Percentiles rank a stretch among this genome's conserved stretches.
phyloP scores from a whole-genome alignment of 129 eudicot species.

The Pseudognaphalium luteoalbum region DNA sequence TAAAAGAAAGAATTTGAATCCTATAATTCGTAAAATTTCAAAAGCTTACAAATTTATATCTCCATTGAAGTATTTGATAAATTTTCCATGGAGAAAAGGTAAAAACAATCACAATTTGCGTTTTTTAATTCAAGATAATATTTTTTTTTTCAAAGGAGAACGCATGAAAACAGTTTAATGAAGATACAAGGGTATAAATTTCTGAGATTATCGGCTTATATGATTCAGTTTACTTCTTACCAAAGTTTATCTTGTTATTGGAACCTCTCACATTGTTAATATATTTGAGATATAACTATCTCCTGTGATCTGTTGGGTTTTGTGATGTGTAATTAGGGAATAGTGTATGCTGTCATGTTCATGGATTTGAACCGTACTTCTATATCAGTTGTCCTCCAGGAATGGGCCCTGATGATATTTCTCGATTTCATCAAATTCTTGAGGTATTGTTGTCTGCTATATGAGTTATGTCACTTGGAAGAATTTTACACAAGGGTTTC shows the following conservation, averaged over 20 bases:
- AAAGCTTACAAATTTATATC: neutral
- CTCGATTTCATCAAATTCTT: conserved; percentile 74
- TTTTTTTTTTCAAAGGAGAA: neutral
- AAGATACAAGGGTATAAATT: neutral
- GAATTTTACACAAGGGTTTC: neutral
- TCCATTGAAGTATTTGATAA: neutral
- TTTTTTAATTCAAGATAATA: neutral
- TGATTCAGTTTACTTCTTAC: neutral
- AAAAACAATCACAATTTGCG: neutral
- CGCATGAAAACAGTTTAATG: neutral
- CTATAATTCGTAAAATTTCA: too few relatives aligned
- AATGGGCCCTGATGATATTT: conserved; percentile 97
- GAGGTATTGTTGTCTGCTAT: conserved; percentile 54
- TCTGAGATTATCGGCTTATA: neutral
- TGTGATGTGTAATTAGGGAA: conserved; percentile 55
- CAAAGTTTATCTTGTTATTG: neutral
- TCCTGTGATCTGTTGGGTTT: conserved; percentile 20
- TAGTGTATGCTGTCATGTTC: conserved; percentile 93
- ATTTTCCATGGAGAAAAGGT: neutral
- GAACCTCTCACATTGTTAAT: neutral
- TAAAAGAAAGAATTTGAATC: neutral
- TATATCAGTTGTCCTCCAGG: conserved; percentile 90
- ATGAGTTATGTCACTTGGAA: neutral
- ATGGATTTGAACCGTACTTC: conserved; percentile 96
- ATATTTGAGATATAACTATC: neutral